Percentiles rank a stretch among this genome's conserved stretches.
phyloP scores from a whole-genome alignment of 345 rosid genomes.

The Salix caprea region DNA sequence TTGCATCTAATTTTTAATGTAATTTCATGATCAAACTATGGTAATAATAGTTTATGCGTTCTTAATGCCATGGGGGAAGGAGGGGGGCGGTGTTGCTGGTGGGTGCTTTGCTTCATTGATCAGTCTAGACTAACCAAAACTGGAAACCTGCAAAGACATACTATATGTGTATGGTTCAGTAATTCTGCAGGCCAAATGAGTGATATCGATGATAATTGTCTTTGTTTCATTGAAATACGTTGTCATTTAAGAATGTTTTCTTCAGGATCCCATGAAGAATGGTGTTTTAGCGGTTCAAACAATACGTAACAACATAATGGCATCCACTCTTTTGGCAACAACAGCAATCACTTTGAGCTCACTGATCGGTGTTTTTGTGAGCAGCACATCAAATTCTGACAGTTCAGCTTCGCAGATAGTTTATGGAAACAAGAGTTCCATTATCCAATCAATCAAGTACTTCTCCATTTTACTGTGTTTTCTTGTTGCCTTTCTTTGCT shows the following conservation, averaged over 20 bases:
- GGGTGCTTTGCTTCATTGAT: no score
- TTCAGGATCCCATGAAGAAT: slow-evolving; percentile 84
- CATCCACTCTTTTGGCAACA: slow-evolving; percentile 90
- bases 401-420: slow-evolving; percentile 37
- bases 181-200: no score
- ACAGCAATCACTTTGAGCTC: slow-evolving; percentile 89
- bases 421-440: slow-evolving; percentile 57
- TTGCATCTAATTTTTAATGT: no score
- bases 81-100: no score
- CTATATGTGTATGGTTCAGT: no score
- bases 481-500: slow-evolving; percentile 87
- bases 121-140: no score
- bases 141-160: no score
- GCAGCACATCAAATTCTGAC: slow-evolving; percentile 56
- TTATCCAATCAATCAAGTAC: slow-evolving; percentile 67
- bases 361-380: slow-evolving; percentile 70
- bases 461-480: slow-evolving; percentile 76
- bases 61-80: no score
- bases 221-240: no score
- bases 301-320: slow-evolving; percentile 93
- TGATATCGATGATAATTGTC: no score
- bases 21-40: no score
- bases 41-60: no score
- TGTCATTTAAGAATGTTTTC: background rate
- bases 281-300: slow-evolving; percentile 88